Conservation (phyloP, 257 asterid species). For the Solanum pinnatisectum region DNA sequence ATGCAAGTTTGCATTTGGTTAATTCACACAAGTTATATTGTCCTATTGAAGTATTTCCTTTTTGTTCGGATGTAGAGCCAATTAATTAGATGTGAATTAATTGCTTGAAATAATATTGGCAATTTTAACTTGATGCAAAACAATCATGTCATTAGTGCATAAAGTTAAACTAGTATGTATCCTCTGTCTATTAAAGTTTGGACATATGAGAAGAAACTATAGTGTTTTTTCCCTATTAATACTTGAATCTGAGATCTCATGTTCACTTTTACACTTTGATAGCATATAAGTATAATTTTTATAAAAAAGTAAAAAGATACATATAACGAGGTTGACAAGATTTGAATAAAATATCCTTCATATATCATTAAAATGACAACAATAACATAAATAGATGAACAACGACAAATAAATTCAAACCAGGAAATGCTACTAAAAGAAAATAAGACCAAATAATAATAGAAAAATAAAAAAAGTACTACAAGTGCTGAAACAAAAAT, state of each 20-base stretch:
- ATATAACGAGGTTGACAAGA: neutral
- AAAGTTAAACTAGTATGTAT: neutral
- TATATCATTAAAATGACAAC: too few relatives aligned
- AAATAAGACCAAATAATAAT: too few relatives aligned
- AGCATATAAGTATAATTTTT: too few relatives aligned
- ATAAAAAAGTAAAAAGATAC: neutral
- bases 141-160: too few relatives aligned
- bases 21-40: neutral
- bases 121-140: neutral
- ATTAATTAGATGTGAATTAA: neutral
- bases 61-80: conserved; percentile 3
- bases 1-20: neutral
- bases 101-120: too few relatives aligned
- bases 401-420: neutral
- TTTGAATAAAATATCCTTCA: too few relatives aligned
- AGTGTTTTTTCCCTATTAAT: neutral
- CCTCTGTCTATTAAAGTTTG: too few relatives aligned
- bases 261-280: too few relatives aligned
- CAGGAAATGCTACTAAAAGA: too few relatives aligned
- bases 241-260: too few relatives aligned
- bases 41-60: neutral
- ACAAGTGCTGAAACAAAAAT: too few relatives aligned
- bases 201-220: neutral
- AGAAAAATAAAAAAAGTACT: too few relatives aligned
- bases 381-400: neutral